Conservation (phyloP, 805 yeast species). For the Yamadazyma endophytica region DNA sequence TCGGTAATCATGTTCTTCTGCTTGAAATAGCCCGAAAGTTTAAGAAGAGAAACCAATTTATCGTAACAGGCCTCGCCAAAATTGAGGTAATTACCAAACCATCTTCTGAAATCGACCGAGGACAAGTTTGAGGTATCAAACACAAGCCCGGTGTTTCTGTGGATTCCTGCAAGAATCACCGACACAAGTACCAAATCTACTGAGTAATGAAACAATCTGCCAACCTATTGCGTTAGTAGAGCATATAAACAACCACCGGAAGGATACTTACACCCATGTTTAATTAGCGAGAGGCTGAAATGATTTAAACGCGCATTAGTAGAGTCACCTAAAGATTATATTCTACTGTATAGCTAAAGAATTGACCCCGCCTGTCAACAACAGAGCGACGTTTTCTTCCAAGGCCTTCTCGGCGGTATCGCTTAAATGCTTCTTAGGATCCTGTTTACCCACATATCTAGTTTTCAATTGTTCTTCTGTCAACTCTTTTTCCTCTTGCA, state of each 20-base stretch:
- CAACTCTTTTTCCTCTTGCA: slow-evolving; percentile 87
- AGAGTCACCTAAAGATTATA: too few relatives aligned
- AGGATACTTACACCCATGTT: too few relatives aligned
- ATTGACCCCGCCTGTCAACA: slow-evolving; percentile 86
- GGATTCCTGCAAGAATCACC: slow-evolving; percentile 79
- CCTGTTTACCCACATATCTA: slow-evolving; percentile 96
- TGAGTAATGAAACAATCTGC: slow-evolving; percentile 65
- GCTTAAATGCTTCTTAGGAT: slow-evolving; percentile 93
- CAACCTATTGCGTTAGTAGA: too few relatives aligned
- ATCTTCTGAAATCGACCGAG: slow-evolving; percentile 40
- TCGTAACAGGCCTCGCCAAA: slow-evolving; percentile 63
- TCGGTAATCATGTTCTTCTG: slow-evolving; percentile 36
- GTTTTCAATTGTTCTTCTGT: slow-evolving; percentile 87
- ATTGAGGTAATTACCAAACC: slow-evolving; percentile 49
- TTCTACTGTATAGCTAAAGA: slow-evolving; percentile 76
- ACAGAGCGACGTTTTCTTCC: slow-evolving; percentile 86
- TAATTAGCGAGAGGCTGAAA: too few relatives aligned
- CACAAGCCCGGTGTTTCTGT: slow-evolving; percentile 74
- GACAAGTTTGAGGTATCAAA: slow-evolving; percentile 49
- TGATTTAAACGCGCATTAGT: too few relatives aligned
- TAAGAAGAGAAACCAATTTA: slow-evolving; percentile 40
- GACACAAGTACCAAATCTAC: slow-evolving; percentile 76
- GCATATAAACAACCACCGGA: too few relatives aligned
- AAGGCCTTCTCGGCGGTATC: slow-evolving; percentile 83
- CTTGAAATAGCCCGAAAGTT: slow-evolving; percentile 48